phyloP scores from a whole-genome alignment of 148 eudicot species.

The Heliosperma pusillum region DNA sequence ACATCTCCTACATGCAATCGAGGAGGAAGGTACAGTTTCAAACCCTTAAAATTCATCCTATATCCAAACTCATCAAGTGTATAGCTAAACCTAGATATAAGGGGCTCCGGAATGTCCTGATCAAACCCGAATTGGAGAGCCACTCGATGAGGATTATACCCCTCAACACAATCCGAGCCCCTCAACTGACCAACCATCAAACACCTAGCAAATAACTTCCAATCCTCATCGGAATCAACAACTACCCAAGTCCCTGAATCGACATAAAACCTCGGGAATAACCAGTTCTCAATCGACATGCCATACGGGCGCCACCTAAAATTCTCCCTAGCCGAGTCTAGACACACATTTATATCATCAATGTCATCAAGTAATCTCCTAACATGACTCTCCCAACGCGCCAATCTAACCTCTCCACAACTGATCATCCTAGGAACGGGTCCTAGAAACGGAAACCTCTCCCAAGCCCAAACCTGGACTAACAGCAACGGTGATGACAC shows the following conservation, averaged over 20 bases:
- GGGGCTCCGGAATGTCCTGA: background rate
- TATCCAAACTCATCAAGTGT: background rate
- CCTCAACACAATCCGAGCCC: background rate
- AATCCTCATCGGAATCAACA: background rate
- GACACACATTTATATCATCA: background rate
- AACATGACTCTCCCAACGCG: background rate
- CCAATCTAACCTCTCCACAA: constrained; percentile 4
- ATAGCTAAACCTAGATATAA: background rate
- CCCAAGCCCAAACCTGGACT: constrained; percentile 28
- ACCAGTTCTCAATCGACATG: background rate
- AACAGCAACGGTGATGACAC: constrained; percentile 32
- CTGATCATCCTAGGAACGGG: constrained; percentile 23
- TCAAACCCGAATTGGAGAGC: constrained; percentile 1
- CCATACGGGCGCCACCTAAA: background rate
- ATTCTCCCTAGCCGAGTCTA: background rate
- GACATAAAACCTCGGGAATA: background rate
- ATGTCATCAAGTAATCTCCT: background rate
- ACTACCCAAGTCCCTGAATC: background rate
- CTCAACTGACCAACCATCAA: background rate
- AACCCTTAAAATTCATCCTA: background rate
- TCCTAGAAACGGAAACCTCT: constrained; percentile 20
- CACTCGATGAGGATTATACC: background rate
- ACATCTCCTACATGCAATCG: background rate
- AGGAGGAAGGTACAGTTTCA: background rate
- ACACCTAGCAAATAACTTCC: background rate